These are phyloP conservation scores for Quercus agrifolia DNA, from an alignment of 306 rosid species.

Conservation along the genomic window DNA sequence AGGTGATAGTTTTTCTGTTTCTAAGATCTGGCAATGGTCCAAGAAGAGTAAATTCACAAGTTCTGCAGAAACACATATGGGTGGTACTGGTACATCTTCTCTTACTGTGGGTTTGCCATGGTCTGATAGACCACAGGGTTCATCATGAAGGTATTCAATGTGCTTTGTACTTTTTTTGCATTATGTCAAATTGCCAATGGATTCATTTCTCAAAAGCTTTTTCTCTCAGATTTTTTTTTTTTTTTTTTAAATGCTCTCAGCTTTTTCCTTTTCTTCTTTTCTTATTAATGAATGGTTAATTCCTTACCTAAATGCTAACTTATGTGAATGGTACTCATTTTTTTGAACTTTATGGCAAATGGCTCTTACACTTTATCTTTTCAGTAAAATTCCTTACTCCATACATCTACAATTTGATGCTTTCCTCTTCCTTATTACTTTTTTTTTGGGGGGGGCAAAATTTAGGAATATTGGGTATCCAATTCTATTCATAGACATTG, in stretches of 20 bases:
- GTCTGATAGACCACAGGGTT: constrained; percentile 43
- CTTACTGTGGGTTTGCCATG: constrained; percentile 45
- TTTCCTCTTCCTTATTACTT: too few species aligned
- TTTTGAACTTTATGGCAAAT: constrained; percentile 12
- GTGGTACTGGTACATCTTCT: constrained; percentile 26
- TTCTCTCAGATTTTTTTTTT: constrained; percentile 14
- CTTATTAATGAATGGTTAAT: background rate
- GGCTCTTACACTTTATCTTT: constrained; percentile 22
- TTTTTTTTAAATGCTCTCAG: too few species aligned
- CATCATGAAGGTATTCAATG: constrained; percentile 26
- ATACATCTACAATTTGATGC: background rate
- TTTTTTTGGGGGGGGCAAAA: too few species aligned
- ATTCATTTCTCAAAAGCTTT: constrained; percentile 15
- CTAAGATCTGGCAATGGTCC: constrained; percentile 95
- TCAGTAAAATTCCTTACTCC: constrained; percentile 3
- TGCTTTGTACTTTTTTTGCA: constrained; percentile 14
- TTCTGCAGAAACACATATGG: constrained; percentile 43
- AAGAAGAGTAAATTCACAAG: constrained; percentile 64
- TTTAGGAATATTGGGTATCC: too few species aligned
- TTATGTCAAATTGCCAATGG: constrained; percentile 8
- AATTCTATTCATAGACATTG: too few species aligned
- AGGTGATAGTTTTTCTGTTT: constrained; percentile 90
- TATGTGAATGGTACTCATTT: constrained; percentile 30
- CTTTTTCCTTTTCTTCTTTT: constrained; percentile 14
- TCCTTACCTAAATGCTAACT: constrained; percentile 7